These are phyloP conservation scores for Graphiopsis chlorocephala DNA, from an alignment of 2,329 filamentous ascomycete genomes.

Conservation along the genomic window DNA sequence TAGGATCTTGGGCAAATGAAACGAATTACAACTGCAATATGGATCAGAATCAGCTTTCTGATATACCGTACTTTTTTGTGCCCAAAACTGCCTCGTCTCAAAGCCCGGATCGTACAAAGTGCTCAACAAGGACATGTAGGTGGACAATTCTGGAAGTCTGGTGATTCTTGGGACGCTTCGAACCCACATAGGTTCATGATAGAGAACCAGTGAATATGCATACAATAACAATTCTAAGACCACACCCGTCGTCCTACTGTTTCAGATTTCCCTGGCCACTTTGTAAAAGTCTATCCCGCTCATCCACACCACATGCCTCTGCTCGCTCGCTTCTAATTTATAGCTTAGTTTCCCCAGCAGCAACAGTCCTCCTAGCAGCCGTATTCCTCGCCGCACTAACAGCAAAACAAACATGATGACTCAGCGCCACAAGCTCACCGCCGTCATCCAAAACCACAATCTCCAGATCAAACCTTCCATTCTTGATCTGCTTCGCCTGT, in stretches of 20 bases:
- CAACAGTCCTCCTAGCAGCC: constrained; percentile 45
- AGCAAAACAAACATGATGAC: constrained; percentile 65
- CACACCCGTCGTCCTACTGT: background rate
- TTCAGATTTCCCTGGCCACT: background rate
- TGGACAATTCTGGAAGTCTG: no score
- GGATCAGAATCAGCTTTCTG: background rate
- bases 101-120: background rate
- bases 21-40: background rate
- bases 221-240: background rate
- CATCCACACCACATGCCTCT: background rate
- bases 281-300: background rate
- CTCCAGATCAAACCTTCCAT: constrained; percentile 73
- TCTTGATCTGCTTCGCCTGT: constrained; percentile 63
- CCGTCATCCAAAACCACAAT: constrained; percentile 63
- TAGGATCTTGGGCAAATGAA: background rate
- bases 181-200: no score
- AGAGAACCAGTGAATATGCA: background rate
- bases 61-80: background rate
- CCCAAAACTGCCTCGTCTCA: no score
- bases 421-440: constrained; percentile 65
- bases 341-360: constrained; percentile 22
- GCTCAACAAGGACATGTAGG: no score
- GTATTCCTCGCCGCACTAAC: constrained; percentile 63
- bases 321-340: background rate
- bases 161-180: no score